Evolutionary conservation across 495 filamentous ascomycete genomes (phyloP).

Genomic region (Lasiosphaeria ovina): DNA sequence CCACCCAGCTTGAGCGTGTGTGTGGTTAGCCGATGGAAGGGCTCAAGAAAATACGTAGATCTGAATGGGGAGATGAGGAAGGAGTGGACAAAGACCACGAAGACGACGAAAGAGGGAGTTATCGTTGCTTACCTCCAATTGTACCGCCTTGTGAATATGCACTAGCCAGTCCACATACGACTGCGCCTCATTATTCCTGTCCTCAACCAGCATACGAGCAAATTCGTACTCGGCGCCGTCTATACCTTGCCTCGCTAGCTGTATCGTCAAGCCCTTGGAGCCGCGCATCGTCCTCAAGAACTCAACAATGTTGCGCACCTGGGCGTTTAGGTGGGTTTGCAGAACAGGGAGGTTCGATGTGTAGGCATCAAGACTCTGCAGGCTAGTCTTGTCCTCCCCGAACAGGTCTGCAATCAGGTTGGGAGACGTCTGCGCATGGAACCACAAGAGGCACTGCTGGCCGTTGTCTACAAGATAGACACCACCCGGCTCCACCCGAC

Average conservation of each 20-base stretch:
- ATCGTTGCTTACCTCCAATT: constrained; percentile 67
- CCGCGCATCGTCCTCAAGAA: constrained; percentile 79
- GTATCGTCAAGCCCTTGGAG: constrained; percentile 82
- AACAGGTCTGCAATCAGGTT: constrained; percentile 92
- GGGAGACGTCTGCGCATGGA: constrained; percentile 71
- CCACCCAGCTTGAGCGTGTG: constrained; percentile 55
- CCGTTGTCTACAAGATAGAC: constrained; percentile 98
- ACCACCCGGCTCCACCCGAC: constrained; percentile 87
- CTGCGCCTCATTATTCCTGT: constrained; percentile 95
- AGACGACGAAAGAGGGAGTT: background rate
- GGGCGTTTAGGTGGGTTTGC: constrained; percentile 90
- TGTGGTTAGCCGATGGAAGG: background rate
- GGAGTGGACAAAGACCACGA: background rate
- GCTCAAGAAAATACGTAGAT: constrained; percentile 2
- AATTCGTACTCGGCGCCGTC: constrained; percentile 98
- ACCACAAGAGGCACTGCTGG: constrained; percentile 84
- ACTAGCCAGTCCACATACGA: constrained; percentile 99
- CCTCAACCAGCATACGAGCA: constrained; percentile 84
- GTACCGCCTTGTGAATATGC: constrained; percentile 87
- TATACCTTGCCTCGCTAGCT: constrained; percentile 87
- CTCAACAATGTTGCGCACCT: constrained; percentile 89
- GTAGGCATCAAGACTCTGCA: constrained; percentile 76
- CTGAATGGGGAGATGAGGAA: background rate
- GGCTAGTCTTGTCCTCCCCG: constrained; percentile 67
- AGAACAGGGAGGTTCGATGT: constrained; percentile 72